Evolutionary conservation across 2,329 filamentous ascomycete genomes (phyloP).

Genomic region (Alternaria panax): DNA sequence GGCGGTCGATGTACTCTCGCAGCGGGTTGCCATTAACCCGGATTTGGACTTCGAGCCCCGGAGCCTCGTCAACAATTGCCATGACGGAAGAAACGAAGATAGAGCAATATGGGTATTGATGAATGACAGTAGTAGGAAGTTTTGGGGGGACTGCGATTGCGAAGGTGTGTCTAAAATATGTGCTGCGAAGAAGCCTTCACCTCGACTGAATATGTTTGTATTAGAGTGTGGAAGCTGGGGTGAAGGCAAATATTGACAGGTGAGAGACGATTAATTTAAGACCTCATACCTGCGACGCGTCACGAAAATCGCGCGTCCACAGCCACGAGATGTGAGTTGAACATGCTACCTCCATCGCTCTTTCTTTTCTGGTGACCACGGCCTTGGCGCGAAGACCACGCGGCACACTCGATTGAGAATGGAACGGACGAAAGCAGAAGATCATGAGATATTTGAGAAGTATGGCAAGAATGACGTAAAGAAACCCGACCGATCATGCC

Average conservation of each 20-base stretch:
- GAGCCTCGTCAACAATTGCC: constrained; percentile 15
- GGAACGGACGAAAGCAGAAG: neutral
- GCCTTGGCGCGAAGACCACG: neutral
- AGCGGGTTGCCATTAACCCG: constrained; percentile 25
- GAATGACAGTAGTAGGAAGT: neutral
- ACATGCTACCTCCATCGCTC: neutral
- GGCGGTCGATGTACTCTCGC: constrained; percentile 31
- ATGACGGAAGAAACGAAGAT: constrained; percentile 6
- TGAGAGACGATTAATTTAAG: neutral
- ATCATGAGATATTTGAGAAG: neutral
- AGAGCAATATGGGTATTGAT: too few species aligned
- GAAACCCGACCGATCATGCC: neutral
- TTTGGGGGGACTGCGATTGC: neutral
- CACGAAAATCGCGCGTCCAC: neutral
- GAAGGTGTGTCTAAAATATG: neutral
- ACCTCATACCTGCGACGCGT: neutral
- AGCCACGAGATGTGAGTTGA: neutral
- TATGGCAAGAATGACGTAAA: neutral
- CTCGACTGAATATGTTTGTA: neutral
- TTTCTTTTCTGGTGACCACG: neutral
- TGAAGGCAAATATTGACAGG: neutral
- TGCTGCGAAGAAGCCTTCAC: neutral
- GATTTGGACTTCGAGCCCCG: constrained; percentile 29
- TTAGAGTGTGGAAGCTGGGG: neutral
- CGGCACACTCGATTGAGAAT: neutral